Evolutionary conservation across 352 stramenopile genomes (phyloP).

Genomic region (Peronosclerospora sorghi): DNA sequence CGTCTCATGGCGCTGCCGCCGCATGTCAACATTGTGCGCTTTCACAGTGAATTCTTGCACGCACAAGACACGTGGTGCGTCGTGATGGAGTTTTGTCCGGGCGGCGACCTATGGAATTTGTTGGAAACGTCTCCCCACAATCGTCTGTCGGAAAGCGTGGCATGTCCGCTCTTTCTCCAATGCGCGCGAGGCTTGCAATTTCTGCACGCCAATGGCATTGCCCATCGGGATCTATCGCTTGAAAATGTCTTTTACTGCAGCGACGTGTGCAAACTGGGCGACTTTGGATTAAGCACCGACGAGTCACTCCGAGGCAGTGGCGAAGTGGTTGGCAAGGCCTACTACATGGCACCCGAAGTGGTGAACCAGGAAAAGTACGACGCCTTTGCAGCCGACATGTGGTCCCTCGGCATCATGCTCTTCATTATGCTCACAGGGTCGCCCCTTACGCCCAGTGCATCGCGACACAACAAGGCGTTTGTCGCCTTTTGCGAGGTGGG

Average conservation of each 20-base stretch:
- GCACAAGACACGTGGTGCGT: conserved; percentile 28
- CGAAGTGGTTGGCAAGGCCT: conserved; percentile 31
- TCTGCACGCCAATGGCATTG: conserved; percentile 26
- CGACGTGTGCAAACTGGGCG: conserved; percentile 31
- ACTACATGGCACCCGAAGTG: conserved; percentile 55
- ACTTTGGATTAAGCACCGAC: conserved; percentile 43
- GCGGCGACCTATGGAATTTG: conserved; percentile 31
- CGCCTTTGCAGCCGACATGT: conserved; percentile 40
- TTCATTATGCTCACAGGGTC: conserved; percentile 58
- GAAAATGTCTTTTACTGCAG: conserved; percentile 37
- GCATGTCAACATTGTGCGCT: conserved; percentile 36
- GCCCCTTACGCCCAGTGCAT: conserved; percentile 24
- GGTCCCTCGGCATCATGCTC: conserved; percentile 51
- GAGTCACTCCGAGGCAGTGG: conserved; percentile 1
- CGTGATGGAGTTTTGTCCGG: conserved; percentile 41
- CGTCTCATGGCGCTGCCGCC: conserved; percentile 13
- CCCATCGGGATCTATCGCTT: conserved; percentile 40
- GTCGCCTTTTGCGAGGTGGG: conserved; percentile 23
- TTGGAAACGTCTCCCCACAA: conserved; percentile 17
- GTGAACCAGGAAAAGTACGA: conserved; percentile 25
- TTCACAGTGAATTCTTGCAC: conserved; percentile 32
- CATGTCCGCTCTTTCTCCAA: conserved; percentile 21
- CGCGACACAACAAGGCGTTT: conserved; percentile 24
- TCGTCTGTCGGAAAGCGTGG: conserved; percentile 13
- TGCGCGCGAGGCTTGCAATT: conserved; percentile 25